Evolutionary conservation across 2,329 filamentous ascomycete species (phyloP).

Genomic region (Lachnellula willkommii): DNA sequence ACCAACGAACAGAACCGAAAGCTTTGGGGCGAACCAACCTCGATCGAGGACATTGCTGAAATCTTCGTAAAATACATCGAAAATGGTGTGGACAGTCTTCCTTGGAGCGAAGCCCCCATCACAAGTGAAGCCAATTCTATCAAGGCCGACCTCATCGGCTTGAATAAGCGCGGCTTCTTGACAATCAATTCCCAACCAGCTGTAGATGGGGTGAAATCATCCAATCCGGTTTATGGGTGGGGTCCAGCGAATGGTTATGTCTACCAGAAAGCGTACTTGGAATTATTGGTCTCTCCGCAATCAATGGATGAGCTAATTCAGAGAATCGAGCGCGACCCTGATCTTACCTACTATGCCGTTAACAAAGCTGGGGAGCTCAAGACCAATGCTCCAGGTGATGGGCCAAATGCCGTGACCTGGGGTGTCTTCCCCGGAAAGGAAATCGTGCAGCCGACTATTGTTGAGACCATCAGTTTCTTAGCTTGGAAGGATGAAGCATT

Average conservation of each 20-base stretch:
- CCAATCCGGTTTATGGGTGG: constrained; percentile 85
- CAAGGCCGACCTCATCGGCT: constrained; percentile 66
- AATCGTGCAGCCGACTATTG: constrained; percentile 99
- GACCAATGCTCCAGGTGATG: constrained; percentile 78
- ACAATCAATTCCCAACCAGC: constrained; percentile 98
- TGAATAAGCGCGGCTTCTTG: constrained; percentile 82
- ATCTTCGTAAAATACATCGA: constrained; percentile 83
- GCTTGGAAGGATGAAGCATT: constrained; percentile 99
- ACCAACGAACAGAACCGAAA: constrained; percentile 95
- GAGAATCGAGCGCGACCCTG: constrained; percentile 70
- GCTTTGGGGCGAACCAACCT: constrained; percentile 83
- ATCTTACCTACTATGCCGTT: constrained; percentile 91
- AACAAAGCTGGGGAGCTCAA: constrained; percentile 75
- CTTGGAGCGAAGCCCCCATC: constrained; percentile 91
- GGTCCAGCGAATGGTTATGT: constrained; percentile 92
- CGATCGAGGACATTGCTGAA: constrained; percentile 71
- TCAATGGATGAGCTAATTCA: constrained; percentile 71
- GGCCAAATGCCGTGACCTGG: constrained; percentile 98
- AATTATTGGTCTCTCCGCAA: constrained; percentile 78
- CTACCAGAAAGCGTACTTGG: constrained; percentile 96
- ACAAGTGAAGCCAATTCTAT: constrained; percentile 77
- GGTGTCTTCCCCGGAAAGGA: constrained; percentile 98
- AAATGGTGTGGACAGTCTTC: constrained; percentile 73
- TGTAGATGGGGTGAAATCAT: constrained; percentile 84
- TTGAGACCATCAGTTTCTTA: constrained; percentile 94